Evolutionary conservation across 257 asterid genomes (phyloP).

Genomic region (Petrea volubilis): DNA sequence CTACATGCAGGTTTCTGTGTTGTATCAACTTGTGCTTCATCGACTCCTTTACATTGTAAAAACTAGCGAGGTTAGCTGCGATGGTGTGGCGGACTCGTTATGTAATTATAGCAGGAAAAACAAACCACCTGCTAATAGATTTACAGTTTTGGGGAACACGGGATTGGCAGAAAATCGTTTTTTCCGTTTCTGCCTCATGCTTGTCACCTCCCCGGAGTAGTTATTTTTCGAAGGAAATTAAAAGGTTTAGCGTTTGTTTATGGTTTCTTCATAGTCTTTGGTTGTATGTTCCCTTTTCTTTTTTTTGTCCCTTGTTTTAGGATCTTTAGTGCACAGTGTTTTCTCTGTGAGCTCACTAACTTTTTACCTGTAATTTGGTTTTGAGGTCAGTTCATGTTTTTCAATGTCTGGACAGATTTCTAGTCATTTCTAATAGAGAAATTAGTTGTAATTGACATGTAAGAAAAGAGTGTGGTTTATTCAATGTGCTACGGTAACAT

Average conservation of each 20-base stretch:
- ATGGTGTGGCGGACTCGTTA: constrained; percentile 11
- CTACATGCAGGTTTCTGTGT: constrained; percentile 39
- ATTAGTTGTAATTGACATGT: background rate
- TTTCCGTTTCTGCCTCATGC: constrained; percentile 44
- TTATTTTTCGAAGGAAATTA: constrained; percentile 6
- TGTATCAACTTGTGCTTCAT: constrained; percentile 32
- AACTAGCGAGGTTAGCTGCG: constrained; percentile 7
- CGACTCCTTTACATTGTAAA: constrained; percentile 10
- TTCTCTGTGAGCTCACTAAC: background rate
- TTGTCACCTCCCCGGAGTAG: constrained; percentile 22
- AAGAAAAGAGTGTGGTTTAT: too few relatives aligned
- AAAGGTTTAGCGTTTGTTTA: constrained; percentile 8
- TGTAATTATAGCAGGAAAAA: constrained; percentile 12
- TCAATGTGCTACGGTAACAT: too few relatives aligned
- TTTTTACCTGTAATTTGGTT: constrained; percentile 19
- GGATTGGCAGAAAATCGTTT: constrained; percentile 43
- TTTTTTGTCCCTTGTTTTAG: background rate
- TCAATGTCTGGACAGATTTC: background rate
- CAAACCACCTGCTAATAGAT: background rate
- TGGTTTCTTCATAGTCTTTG: background rate
- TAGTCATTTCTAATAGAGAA: background rate
- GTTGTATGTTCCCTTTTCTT: background rate
- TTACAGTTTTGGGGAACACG: constrained; percentile 22
- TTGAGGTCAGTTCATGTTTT: constrained; percentile 18
- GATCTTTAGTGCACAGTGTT: background rate